Conservation (phyloP, 345 rosid species). For the Brassica incana region DNA sequence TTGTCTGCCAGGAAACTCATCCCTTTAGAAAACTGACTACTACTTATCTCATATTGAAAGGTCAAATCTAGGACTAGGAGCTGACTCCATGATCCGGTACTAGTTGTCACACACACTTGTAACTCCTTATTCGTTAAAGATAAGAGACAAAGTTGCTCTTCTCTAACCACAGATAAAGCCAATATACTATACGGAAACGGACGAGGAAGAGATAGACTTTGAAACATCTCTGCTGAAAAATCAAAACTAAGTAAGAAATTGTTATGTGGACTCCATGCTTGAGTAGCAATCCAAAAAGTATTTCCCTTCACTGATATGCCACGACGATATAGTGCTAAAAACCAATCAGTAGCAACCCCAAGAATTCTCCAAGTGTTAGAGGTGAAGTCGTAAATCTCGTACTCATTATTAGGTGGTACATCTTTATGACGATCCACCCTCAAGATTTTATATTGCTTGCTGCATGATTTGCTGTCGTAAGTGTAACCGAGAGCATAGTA, state of each 20-base stretch:
- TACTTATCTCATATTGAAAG: not conserved
- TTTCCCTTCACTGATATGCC: not conserved
- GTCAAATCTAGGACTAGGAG: not conserved
- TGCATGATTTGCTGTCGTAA: not conserved
- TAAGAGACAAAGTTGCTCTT: not conserved
- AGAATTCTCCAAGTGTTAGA: not conserved
- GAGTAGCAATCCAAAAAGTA: not conserved
- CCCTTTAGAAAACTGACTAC: not conserved
- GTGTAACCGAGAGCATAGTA: slow-evolving; percentile 12
- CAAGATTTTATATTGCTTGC: slow-evolving; percentile 1
- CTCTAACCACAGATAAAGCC: not conserved
- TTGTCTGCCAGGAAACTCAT: not conserved
- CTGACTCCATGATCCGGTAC: not conserved
- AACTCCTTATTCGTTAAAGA: not conserved
- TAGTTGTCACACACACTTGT: not conserved
- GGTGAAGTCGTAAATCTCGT: not conserved
- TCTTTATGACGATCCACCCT: not conserved
- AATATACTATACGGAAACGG: not conserved
- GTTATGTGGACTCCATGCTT: not conserved
- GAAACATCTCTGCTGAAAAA: not conserved
- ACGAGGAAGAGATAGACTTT: not conserved
- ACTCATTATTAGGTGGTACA: not conserved
- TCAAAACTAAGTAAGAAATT: not conserved
- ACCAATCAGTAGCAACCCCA: not conserved
- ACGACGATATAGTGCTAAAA: not conserved